Conservation (phyloP, 2,329 filamentous ascomycete genomes). For the Stenocarpella maydis region DNA sequence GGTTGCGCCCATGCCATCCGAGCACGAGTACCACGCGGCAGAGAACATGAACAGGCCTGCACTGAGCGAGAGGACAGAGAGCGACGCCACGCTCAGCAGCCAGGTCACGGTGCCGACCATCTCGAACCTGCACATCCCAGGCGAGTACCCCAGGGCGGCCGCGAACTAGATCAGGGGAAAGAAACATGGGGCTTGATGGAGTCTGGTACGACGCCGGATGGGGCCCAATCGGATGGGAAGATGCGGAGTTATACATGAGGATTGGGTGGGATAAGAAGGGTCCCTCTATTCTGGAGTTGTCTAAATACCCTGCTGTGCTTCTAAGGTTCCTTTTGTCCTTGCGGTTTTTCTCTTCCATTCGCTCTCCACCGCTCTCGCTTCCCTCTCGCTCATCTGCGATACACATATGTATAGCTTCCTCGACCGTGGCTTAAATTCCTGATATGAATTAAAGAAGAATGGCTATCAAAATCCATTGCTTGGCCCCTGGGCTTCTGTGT, state of each 20-base stretch:
- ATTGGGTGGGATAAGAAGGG: background rate
- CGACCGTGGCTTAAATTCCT: background rate
- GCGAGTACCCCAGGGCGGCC: conserved; percentile 65
- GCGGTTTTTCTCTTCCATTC: background rate
- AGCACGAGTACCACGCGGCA: background rate
- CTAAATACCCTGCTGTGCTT: conserved; percentile 26
- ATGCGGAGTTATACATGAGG: background rate
- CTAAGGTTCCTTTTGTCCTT: background rate
- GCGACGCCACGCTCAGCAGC: conserved; percentile 34
- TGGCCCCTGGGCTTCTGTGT: background rate
- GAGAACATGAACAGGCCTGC: conserved; percentile 14
- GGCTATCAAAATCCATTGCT: background rate
- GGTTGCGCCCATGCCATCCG: background rate
- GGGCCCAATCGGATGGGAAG: background rate
- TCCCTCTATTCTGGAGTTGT: conserved; percentile 18
- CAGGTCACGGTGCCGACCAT: conserved; percentile 57
- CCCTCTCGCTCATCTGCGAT: background rate
- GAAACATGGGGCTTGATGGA: background rate
- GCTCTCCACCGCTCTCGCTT: background rate
- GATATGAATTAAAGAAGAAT: conserved; percentile 6
- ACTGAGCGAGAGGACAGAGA: conserved; percentile 31
- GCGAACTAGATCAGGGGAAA: background rate
- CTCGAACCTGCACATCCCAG: conserved; percentile 74
- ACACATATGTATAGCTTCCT: background rate
- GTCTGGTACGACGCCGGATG: background rate